Conservation (phyloP, 768 basidiomycete genomes). For the Lyophyllum decastes region DNA sequence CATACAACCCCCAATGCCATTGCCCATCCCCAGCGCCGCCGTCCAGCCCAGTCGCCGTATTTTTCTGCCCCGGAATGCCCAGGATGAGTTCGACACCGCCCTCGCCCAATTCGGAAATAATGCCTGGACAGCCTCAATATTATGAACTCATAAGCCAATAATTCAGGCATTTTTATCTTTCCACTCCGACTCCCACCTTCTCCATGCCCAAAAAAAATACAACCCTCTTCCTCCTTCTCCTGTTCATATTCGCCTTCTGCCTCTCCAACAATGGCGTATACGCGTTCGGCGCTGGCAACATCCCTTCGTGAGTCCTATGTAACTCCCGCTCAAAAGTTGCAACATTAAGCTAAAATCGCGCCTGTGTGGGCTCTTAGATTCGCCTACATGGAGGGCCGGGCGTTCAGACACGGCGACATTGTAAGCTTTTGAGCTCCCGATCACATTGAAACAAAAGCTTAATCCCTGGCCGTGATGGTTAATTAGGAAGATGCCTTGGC, state of each 20-base stretch:
- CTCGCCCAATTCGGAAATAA: constrained; percentile 18
- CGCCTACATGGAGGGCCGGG: constrained; percentile 84
- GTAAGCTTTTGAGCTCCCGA: constrained; percentile 34
- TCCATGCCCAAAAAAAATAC: constrained; percentile 41
- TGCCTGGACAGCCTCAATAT: constrained; percentile 12
- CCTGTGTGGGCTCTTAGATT: too few relatives aligned
- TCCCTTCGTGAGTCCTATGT: constrained; percentile 57
- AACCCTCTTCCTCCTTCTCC: constrained; percentile 42
- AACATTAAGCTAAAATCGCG: constrained; percentile 2
- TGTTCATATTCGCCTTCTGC: constrained; percentile 57
- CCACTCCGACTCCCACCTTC: background rate
- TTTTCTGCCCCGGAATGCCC: constrained; percentile 1
- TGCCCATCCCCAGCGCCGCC: background rate
- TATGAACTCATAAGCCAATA: constrained; percentile 5
- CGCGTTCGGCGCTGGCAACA: constrained; percentile 86
- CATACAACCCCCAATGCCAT: background rate
- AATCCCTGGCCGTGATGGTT: constrained; percentile 1
- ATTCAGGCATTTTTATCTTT: background rate
- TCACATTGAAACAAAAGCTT: background rate
- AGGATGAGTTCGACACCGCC: constrained; percentile 2
- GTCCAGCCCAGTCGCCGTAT: background rate
- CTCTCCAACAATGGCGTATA: constrained; percentile 59
- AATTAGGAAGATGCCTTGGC: constrained; percentile 67
- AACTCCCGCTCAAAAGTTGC: background rate
- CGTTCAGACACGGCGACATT: constrained; percentile 90